Conservation (phyloP, 208 protist genomes). For the Trypanosoma lewisi region DNA sequence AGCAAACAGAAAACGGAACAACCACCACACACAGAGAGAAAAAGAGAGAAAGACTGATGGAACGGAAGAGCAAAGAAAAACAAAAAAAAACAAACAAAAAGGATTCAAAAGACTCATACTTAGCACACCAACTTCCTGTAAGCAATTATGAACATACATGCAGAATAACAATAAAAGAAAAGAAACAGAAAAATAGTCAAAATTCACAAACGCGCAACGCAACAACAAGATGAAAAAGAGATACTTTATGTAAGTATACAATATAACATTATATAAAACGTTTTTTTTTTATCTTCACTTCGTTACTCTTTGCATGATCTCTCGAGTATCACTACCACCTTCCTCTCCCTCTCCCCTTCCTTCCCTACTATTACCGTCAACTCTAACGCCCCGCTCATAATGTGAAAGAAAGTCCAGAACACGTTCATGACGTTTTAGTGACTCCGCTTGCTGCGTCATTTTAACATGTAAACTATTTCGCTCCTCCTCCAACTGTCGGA, state of each 20-base stretch:
- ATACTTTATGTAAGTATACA: too few species aligned
- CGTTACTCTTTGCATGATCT: too few species aligned
- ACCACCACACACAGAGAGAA: neutral
- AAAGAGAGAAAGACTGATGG: neutral
- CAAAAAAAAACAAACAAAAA: slow-evolving; percentile 6
- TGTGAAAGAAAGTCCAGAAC: slow-evolving; percentile 4
- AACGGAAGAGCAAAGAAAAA: neutral
- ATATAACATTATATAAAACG: too few species aligned
- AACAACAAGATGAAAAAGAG: neutral
- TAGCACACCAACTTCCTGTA: neutral
- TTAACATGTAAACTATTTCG: neutral
- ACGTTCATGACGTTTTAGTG: slow-evolving; percentile 3
- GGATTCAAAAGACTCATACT: neutral
- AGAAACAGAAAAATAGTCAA: neutral
- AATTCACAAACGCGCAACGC: neutral
- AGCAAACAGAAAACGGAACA: too few species aligned
- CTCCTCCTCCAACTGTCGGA: slow-evolving; percentile 1
- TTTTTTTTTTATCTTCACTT: too few species aligned
- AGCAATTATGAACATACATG: neutral
- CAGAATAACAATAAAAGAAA: neutral
- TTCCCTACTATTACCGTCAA: neutral
- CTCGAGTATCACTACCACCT: neutral
- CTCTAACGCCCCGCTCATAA: neutral
- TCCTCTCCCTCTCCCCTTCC: neutral
- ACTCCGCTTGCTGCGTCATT: neutral